Evolutionary conservation across 2,329 filamentous ascomycete genomes (phyloP).

Genomic region (Graphiopsis chlorocephala): DNA sequence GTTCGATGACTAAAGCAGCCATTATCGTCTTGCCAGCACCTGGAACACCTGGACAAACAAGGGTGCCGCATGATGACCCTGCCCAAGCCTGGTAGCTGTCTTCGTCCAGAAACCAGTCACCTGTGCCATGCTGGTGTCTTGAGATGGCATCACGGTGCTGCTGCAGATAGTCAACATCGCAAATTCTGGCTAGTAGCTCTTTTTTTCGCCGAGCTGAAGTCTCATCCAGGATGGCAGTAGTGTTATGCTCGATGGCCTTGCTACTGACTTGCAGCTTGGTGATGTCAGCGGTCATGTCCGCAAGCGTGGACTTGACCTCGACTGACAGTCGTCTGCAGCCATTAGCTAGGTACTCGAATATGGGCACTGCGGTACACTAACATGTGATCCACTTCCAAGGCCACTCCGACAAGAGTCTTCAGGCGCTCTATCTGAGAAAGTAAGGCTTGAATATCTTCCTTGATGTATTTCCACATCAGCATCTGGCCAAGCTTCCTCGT

Average conservation of each 20-base stretch:
- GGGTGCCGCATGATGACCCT: neutral
- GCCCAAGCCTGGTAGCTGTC: neutral
- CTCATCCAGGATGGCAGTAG: neutral
- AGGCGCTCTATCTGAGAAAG: constrained; percentile 2
- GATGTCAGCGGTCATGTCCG: neutral
- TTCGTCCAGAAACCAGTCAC: neutral
- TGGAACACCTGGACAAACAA: neutral
- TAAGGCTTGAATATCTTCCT: neutral
- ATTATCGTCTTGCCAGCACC: constrained; percentile 6
- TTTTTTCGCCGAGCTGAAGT: neutral
- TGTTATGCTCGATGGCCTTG: neutral
- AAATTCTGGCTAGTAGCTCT: neutral
- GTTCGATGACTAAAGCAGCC: constrained; percentile 1
- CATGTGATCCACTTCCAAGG: constrained; percentile 5
- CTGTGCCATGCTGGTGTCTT: neutral
- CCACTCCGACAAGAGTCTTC: neutral
- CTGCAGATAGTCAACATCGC: neutral
- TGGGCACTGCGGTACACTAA: neutral
- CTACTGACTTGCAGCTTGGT: neutral
- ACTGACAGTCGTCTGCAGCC: neutral
- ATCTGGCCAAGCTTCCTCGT: neutral
- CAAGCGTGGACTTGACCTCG: neutral
- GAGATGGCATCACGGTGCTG: neutral
- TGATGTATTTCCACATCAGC: neutral
- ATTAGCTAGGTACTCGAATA: neutral